Evolutionary conservation across 176 grass and related monocot genomes (phyloP).

Genomic region (Hordeum vulgare): MorexV3_pseudomolecules_assembly NC_058520.1:523885682-523886181

Average conservation of each 20-base stretch:
- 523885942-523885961: not conserved
- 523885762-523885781: conserved; percentile 12
- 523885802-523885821: not conserved
- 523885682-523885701: conserved; percentile 11
- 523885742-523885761: not conserved
- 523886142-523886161: not conserved
- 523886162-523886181: not conserved
- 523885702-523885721: conserved; percentile 10
- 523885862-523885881: not conserved
- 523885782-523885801: not conserved
- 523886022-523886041: not conserved
- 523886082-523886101: not conserved
- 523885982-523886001: not conserved
- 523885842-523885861: not conserved
- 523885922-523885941: not conserved
- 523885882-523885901: not conserved
- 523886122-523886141: conserved; percentile 25
- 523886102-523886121: not conserved
- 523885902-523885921: not conserved
- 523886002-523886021: not conserved
- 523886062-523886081: not conserved
- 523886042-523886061: conserved; percentile 17
- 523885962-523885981: not conserved
- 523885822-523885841: not conserved
- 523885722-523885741: not conserved